Evolutionary conservation across 768 basidiomycete genomes (phyloP).

Genomic region (Tremella fuciformis): DNA sequence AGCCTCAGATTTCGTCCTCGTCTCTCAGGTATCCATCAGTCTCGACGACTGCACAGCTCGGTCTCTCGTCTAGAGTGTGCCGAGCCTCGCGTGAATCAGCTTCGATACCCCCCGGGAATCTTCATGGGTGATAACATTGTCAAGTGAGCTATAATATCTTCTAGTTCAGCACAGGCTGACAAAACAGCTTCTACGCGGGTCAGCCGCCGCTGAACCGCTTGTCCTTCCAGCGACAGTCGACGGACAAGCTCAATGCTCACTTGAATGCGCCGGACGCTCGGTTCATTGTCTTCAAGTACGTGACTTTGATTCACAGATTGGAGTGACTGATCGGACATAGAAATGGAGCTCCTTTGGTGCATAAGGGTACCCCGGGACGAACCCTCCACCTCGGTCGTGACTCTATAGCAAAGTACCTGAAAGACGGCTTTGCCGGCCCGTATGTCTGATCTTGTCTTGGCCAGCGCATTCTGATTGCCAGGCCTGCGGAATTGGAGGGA

Average conservation of each 20-base stretch:
- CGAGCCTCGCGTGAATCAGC: too few relatives aligned
- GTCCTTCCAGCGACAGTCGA: conserved; percentile 69
- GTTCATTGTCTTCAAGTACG: conserved; percentile 74
- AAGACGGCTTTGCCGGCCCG: conserved; percentile 26
- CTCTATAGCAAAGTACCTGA: conserved; percentile 64
- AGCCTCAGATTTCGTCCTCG: too few relatives aligned
- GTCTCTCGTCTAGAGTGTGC: too few relatives aligned
- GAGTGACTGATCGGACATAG: conserved; percentile 34
- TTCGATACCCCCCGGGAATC: conserved; percentile 1
- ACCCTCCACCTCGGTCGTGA: conserved; percentile 66
- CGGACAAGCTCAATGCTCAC: conserved; percentile 71
- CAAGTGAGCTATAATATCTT: conserved; percentile 35
- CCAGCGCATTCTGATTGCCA: background rate
- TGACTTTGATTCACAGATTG: conserved; percentile 52
- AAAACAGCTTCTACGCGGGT: conserved; percentile 49
- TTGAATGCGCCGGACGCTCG: conserved; percentile 61
- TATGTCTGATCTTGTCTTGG: conserved; percentile 16
- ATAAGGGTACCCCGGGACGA: conserved; percentile 58
- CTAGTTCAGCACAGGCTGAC: conserved; percentile 6
- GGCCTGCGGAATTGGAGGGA: background rate
- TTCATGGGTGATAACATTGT: conserved; percentile 52
- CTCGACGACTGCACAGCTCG: too few relatives aligned
- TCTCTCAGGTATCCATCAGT: too few relatives aligned
- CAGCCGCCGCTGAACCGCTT: conserved; percentile 53
- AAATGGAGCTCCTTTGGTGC: conserved; percentile 53